Evolutionary conservation across 805 yeast species (phyloP).

Genomic region (Kodamaea leandrae): DNA sequence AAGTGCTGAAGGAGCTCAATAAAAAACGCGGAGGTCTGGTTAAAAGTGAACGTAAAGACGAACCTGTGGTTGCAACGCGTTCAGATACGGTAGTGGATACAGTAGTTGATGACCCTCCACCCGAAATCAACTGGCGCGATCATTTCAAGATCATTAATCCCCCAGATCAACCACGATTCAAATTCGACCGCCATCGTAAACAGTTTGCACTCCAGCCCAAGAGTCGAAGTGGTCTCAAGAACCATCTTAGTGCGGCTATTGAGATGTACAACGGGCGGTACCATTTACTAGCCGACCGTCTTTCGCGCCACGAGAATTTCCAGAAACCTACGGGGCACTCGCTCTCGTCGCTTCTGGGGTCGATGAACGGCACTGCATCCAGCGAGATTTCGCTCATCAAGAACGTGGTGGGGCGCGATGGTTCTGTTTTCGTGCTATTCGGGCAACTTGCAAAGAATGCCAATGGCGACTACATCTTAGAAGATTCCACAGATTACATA

Average conservation of each 20-base stretch:
- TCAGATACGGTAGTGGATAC: constrained; percentile 22
- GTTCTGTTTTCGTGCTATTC: constrained; percentile 67
- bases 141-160: constrained; percentile 67
- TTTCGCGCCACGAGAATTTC: constrained; percentile 73
- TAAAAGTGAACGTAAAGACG: no score
- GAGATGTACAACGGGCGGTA: constrained; percentile 54
- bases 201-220: constrained; percentile 48
- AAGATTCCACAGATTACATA: constrained; percentile 76
- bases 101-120: no score
- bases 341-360: constrained; percentile 36
- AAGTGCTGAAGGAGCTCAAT: constrained; percentile 58
- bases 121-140: constrained; percentile 62
- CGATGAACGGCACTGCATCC: constrained; percentile 11
- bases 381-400: constrained; percentile 65
- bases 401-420: constrained; percentile 82
- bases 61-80: constrained; percentile 14
- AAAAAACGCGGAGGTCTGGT: constrained; percentile 16
- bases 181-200: constrained; percentile 59
- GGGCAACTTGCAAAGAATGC: constrained; percentile 68
- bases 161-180: constrained; percentile 59
- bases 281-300: constrained; percentile 62
- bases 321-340: constrained; percentile 49
- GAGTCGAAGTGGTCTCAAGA: constrained; percentile 11
- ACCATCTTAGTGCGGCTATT: constrained; percentile 24
- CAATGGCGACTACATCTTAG: constrained; percentile 70